Conservation (phyloP, 1,139 yeast species). For the Saccharomycopsis hybrid region DNA sequence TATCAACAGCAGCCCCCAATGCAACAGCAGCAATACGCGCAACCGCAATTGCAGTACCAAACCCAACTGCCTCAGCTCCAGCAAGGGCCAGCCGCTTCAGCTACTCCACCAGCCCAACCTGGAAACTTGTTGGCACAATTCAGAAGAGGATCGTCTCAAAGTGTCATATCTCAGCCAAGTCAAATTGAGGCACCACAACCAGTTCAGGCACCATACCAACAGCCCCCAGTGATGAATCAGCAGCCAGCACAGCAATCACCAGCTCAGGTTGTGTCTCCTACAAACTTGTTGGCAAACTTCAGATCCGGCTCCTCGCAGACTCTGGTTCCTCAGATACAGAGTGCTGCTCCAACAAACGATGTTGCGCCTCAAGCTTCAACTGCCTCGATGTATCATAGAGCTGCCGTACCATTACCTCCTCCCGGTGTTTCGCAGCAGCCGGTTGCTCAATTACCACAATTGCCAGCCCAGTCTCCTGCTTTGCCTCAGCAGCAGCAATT, state of each 20-base stretch:
- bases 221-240: not conserved
- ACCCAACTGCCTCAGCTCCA: conserved; percentile 5
- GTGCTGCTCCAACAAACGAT: no score
- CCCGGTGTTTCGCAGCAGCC: not conserved
- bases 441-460: not conserved
- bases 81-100: conserved; percentile 2
- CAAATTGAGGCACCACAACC: not conserved
- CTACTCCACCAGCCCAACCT: conserved; percentile 3
- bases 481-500: conserved; percentile 6
- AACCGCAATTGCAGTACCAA: conserved; percentile 9
- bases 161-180: not conserved
- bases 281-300: no score
- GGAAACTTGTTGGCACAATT: conserved; percentile 13
- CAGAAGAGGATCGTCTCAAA: not conserved
- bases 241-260: not conserved
- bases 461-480: conserved; percentile 1
- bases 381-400: no score
- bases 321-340: not conserved
- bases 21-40: not conserved
- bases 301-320: not conserved
- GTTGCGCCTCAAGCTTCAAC: no score
- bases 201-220: no score
- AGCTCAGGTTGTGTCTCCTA: no score
- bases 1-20: conserved; percentile 3
- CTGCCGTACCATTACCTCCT: not conserved